These are phyloP conservation scores for Arthromyces matolae DNA, from an alignment of 768 basidiomycete genomes.

Conservation along the genomic window DNA sequence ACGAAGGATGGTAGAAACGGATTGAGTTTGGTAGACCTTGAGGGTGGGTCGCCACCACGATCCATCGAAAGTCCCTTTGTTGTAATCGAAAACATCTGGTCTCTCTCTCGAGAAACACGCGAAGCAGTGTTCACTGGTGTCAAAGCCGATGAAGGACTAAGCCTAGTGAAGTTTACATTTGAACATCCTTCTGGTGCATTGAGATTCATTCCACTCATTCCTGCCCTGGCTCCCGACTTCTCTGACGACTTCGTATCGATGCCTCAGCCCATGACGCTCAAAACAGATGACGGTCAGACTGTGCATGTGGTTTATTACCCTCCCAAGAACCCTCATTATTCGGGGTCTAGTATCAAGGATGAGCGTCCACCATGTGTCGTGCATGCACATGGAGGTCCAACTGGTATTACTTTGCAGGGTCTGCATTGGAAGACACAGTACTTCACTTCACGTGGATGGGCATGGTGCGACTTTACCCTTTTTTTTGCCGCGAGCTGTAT, in stretches of 20 bases:
- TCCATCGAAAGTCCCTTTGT: constrained; percentile 41
- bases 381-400: constrained; percentile 72
- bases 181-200: constrained; percentile 16
- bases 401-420: constrained; percentile 39
- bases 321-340: constrained; percentile 61
- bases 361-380: constrained; percentile 70
- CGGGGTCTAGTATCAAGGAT: constrained; percentile 38
- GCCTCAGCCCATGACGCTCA: constrained; percentile 47
- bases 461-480: constrained; percentile 44
- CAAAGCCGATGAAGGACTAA: constrained; percentile 34
- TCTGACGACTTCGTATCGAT: constrained; percentile 39
- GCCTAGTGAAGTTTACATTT: constrained; percentile 36
- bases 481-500: not conserved
- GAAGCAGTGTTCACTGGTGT: constrained; percentile 42
- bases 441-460: constrained; percentile 69
- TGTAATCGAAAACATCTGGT: constrained; percentile 33
- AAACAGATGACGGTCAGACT: constrained; percentile 29
- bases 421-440: constrained; percentile 56
- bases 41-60: constrained; percentile 22
- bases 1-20: constrained; percentile 38
- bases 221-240: constrained; percentile 19
- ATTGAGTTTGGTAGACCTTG: constrained; percentile 38
- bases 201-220: constrained; percentile 18
- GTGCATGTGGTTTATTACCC: constrained; percentile 65
- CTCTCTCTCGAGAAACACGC: constrained; percentile 25